Percentiles rank a stretch among this genome's conserved stretches.
Evolutionary conservation across 106 monocot genomes (phyloP).

Genomic region (Xerophyta viscosa): DNA sequence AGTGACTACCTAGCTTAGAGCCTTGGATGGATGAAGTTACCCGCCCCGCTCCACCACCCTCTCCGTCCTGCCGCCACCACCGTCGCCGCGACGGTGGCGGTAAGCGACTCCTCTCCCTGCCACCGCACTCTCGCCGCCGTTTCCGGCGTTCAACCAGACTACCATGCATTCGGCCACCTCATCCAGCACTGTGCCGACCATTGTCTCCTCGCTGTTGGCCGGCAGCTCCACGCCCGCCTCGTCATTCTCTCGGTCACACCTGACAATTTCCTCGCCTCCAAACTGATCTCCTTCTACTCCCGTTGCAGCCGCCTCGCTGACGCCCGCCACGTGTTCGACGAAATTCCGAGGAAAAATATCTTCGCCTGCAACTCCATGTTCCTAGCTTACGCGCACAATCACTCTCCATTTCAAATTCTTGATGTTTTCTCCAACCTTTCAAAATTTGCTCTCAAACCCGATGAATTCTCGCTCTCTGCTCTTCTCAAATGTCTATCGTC

Average conservation of each 20-base stretch:
- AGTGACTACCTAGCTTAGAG: too few relatives aligned
- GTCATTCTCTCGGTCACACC: conserved; percentile 20
- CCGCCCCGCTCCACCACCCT: neutral
- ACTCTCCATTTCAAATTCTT: conserved; percentile 5
- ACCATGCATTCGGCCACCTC: conserved; percentile 20
- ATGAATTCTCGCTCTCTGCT: conserved; percentile 38
- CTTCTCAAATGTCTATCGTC: conserved; percentile 34
- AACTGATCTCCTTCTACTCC: conserved; percentile 39
- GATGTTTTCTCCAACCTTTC: conserved; percentile 25
- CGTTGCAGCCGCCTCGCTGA: conserved; percentile 14
- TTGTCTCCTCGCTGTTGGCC: conserved; percentile 12
- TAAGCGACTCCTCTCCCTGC: neutral
- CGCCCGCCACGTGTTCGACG: conserved; percentile 38
- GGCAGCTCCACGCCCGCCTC: conserved; percentile 35
- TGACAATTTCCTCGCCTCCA: conserved; percentile 40
- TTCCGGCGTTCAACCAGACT: neutral
- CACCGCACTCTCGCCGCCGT: neutral
- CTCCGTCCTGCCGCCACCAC: neutral
- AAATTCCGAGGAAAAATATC: conserved; percentile 25
- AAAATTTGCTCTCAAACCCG: conserved; percentile 17
- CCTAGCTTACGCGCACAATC: conserved; percentile 24
- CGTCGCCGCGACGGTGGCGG: too few relatives aligned
- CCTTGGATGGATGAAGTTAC: conserved; percentile 1
- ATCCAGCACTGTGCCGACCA: conserved; percentile 29
- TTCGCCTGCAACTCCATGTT: conserved; percentile 47